Base-by-base conservation (phyloP, 768 basidiomycete genomes). In the Suillus lakei region DNA sequence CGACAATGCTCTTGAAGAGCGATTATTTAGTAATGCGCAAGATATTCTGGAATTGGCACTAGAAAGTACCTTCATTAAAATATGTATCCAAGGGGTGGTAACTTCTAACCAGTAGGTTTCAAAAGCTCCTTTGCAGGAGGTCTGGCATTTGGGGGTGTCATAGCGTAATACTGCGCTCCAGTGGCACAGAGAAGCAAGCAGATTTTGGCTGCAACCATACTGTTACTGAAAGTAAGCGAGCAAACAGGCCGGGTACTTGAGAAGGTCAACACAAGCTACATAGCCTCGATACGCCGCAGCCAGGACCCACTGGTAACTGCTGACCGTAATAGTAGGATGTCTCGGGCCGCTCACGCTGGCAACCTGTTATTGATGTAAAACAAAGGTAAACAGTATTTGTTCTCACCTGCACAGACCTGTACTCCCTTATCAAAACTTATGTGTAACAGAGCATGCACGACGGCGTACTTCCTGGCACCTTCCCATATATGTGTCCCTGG, bases 101-200 rank as follows among this genome's bases (percentile, higher is more conserved):
- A 46, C 3, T 48, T 63, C 61, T 4, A 21, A 38, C 60, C 58
- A 15, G 60, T 23, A 4, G 61, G 30, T 2, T 62, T 18, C 18
- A 62, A 16, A 36, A 18, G 60, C 26, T 64, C 63, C 26, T 64
- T 46, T 32, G 63, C 1, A 32, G 38, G 13, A 38, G 63, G 63
- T 39, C 28, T 61, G 12, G 63, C 8, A 18, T 38, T 61, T 26
- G 63, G 61, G 9, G 63, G 43, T 62, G 63, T 64, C 13, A 64
- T 4, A 18, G 28, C n/a, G 38, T 43, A 64, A 16, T 43, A 32
- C 30, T 62, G 38, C 46, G 60, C 63, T 28, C 21, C 34, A 9
- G 60, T 34, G 26, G 61, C 39, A 10, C 39, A 34, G 60, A 64
- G 7, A 38, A 62, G 62, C 5, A 62, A 32, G 18, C 34, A 44